Evolutionary conservation across 352 stramenopile species (phyloP), one percentile per base, ranked within the genome.

Genomic region (Pythium dissotocum): DNA sequence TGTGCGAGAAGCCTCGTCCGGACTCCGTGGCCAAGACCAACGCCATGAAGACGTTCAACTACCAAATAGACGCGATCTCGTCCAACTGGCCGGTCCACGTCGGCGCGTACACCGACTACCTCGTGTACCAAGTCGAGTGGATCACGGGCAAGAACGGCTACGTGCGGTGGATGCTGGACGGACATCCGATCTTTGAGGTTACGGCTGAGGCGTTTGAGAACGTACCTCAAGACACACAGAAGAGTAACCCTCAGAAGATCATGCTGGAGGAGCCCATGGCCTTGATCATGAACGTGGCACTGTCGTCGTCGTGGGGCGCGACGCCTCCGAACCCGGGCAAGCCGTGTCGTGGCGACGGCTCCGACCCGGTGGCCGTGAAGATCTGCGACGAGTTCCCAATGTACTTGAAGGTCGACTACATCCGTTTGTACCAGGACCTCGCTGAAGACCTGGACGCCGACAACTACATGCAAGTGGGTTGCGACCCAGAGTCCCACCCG

Each of bases 281-380:
- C 67, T 56, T 98, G 26, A 87, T 98, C 48, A 78, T 98, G 52
- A 98, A 98, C 78, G 96, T 97, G 8, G 94, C 94, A 4, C 75
- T 98, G 16, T 97, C 90, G 6, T 83, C 77, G 13, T 86, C 91
- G 26, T 98, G 95, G 95, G 92, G 80, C 58, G 65, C 78, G 2
- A 82, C 63, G 2, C 85, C 83, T 2, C 77, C 79, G 0, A 89
- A 91, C 57, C 54, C 75, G 5, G 76, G 78, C 2, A 73, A 58
- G 0, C 49, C 71, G 30, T 93, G 83, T 49, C 83, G 83, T n/a
- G 69, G 69, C 33, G 63, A 70, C 36, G 80, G 79, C 21, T 24
- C 21, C 21, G 21, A 24, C 21, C 21, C 21, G 21, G 21, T 24
- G 21, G 21, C 21, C 21, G 21, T 24, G 21, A 24, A 24, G 21